Percentiles rank a stretch among this genome's conserved stretches.
Conservation (phyloP, 805 yeast genomes). For the Spathaspora girioi region DNA sequence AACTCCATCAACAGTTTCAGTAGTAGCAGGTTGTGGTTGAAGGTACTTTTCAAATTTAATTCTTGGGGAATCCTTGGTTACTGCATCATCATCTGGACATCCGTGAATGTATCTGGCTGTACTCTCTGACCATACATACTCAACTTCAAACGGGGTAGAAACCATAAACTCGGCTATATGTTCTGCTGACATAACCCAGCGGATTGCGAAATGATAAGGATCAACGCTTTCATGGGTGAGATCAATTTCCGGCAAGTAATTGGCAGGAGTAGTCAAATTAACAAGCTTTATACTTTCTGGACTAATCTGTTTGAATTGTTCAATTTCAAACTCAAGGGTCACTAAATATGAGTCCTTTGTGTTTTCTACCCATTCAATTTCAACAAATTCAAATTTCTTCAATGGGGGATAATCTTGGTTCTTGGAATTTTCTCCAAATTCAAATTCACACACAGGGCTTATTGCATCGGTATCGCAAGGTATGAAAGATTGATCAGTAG, state of each 20-base stretch:
- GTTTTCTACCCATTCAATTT: neutral
- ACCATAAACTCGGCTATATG: no score
- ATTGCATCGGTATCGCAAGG: neutral
- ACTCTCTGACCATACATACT: no score
- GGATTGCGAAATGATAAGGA: neutral
- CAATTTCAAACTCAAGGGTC: neutral
- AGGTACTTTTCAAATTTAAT: no score
- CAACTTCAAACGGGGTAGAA: no score
- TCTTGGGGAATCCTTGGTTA: no score
- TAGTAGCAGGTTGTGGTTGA: no score
- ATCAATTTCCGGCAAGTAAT: neutral
- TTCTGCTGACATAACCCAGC: neutral
- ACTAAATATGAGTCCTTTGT: neutral
- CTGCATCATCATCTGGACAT: no score
- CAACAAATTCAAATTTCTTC: neutral
- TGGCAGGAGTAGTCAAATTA: neutral
- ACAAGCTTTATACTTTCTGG: neutral
- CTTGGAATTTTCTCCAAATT: neutral
- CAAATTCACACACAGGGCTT: neutral
- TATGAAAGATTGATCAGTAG: neutral
- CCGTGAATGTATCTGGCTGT: no score
- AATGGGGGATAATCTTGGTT: neutral
- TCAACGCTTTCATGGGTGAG: neutral
- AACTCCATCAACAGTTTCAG: neutral
- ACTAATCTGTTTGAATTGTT: neutral